Base-by-base conservation (phyloP, 495 filamentous ascomycete species). In the Talaromyces wortmannii region DNA sequence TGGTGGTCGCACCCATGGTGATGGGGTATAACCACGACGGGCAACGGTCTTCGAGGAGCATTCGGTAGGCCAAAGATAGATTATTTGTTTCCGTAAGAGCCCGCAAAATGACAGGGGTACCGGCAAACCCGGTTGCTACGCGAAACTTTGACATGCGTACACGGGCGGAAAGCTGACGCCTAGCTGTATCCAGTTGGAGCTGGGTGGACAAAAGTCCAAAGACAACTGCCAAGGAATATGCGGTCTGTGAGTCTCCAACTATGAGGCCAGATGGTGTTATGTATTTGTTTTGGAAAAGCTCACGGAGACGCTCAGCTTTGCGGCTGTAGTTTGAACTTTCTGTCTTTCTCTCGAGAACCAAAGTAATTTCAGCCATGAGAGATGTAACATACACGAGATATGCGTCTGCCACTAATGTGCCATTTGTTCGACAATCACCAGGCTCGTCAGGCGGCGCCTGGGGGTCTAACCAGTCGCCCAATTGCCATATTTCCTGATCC, bases 391-490 rank as follows among this genome's bases (percentile, higher is more conserved):
- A 73, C 0, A 79, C 67, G 13, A 83, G 71, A 61, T 81, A 83
- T 7, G 78, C 74, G 45, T 83, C 77, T 12, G 77, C 74, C 0
- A 80, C 76, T 6, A 78, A 67, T 6, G 63, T 63, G 0, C 70
- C 63, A 43, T 73, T 68, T 5, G 78, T 78, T 8, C 68, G 70
- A 6, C 65, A 66, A 52, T 68, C 47, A 0, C 71, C 75, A 5
- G 80, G 66, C 17, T 75, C 61, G 10, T 75, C 64, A 3, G 73
- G 63, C 0, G 78, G 78, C 0, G 80, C 69, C 5, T 64, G 64
- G 0, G 79, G 80, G 47, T 83, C 80, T 0, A 82, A 70, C 80
- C 78, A 82, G 63, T 83, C 79, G 4, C 73, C 76, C 12, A 71
- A 67, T 56, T 81, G 78, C 55, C 65, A 72, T 6, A 56, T 56